phyloP scores from a whole-genome alignment of 306 rosid species.

The Cotoneaster glaucophyllus region DNA sequence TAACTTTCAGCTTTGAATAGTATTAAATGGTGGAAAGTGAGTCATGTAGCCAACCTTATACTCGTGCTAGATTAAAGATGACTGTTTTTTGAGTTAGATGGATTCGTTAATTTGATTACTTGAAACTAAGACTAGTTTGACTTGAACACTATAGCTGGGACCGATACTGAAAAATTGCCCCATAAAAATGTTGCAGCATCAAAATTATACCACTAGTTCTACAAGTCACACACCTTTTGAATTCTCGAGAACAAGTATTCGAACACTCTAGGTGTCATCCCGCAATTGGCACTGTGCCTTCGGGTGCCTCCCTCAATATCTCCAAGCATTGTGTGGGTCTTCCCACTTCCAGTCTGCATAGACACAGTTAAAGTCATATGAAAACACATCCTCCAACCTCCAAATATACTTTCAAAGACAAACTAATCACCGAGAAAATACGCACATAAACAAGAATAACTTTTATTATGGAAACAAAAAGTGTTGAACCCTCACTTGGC shows the following conservation, averaged over 20 bases:
- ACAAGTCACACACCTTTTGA: slow-evolving; percentile 61
- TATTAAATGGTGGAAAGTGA: background rate
- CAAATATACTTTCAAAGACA: background rate
- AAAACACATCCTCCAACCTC: background rate
- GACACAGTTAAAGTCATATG: background rate
- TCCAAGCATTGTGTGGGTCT: slow-evolving; percentile 99
- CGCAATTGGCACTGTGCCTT: slow-evolving; percentile 95
- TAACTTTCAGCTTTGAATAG: background rate
- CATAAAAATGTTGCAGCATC: background rate
- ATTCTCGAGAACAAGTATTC: slow-evolving; percentile 86
- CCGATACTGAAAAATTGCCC: background rate
- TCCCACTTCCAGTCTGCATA: slow-evolving; percentile 93
- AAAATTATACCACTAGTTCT: background rate
- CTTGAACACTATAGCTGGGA: no score
- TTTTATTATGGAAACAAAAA: background rate
- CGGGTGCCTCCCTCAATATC: slow-evolving; percentile 95
- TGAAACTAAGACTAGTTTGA: background rate
- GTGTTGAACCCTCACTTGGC: slow-evolving; percentile 64
- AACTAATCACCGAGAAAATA: background rate
- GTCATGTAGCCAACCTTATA: background rate
- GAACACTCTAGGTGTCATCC: slow-evolving; percentile 98
- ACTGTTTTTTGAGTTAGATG: background rate
- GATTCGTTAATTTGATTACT: background rate
- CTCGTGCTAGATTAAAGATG: background rate
- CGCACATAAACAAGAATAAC: background rate